These are phyloP conservation scores for Solanum peruvianum DNA, from an alignment of 257 asterid genomes.

Conservation along the genomic window DNA sequence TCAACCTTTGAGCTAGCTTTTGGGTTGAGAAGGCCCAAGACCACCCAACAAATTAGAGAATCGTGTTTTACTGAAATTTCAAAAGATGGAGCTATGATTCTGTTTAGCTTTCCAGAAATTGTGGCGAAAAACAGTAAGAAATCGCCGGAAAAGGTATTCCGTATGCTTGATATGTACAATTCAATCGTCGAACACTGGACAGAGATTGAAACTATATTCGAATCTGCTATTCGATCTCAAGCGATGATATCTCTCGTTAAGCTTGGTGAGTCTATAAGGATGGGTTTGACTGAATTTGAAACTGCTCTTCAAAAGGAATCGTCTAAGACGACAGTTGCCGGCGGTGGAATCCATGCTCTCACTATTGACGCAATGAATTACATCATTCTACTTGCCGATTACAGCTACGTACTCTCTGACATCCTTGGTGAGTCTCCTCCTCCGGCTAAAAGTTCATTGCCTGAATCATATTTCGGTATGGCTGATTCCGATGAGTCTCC, in stretches of 20 bases:
- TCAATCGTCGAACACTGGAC: slow-evolving; percentile 57
- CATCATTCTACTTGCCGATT: slow-evolving; percentile 50
- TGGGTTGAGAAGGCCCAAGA: too few species aligned
- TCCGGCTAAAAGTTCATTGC: slow-evolving; percentile 15
- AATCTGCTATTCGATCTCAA: slow-evolving; percentile 28
- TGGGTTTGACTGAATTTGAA: slow-evolving; percentile 46
- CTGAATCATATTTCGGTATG: slow-evolving; percentile 41
- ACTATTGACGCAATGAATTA: slow-evolving; percentile 53
- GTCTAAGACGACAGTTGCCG: slow-evolving; percentile 42
- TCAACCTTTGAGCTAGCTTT: too few species aligned
- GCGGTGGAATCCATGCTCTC: slow-evolving; percentile 54
- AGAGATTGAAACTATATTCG: slow-evolving; percentile 56
- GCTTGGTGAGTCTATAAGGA: slow-evolving; percentile 34
- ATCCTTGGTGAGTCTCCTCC: slow-evolving; percentile 38
- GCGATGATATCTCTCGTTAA: slow-evolving; percentile 41
- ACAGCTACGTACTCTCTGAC: slow-evolving; percentile 48
- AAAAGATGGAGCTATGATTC: slow-evolving; percentile 43
- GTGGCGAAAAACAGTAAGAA: slow-evolving; percentile 38
- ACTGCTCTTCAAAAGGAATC: slow-evolving; percentile 38
- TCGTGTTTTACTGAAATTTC: slow-evolving; percentile 54
- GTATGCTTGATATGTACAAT: slow-evolving; percentile 66
- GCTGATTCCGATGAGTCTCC: slow-evolving; percentile 46
- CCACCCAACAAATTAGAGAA: too few species aligned
- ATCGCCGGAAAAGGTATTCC: slow-evolving; percentile 49
- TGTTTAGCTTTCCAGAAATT: slow-evolving; percentile 58